These are phyloP conservation scores for Ajuga chamaepitys DNA, from an alignment of 257 asterid genomes.

Conservation along the genomic window DNA sequence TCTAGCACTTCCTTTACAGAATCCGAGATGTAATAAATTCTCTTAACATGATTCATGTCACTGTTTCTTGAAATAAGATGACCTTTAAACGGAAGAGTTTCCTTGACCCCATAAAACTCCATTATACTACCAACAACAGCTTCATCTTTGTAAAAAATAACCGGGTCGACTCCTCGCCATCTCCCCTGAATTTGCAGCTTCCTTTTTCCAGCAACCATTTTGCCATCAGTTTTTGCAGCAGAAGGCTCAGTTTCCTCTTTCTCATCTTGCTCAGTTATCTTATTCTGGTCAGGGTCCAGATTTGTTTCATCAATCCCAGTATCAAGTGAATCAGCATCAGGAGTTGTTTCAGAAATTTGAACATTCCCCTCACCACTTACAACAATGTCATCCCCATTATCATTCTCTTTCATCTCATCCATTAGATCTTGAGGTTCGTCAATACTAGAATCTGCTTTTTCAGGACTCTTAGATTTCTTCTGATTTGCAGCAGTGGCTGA, in stretches of 20 bases:
- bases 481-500: constrained; percentile 34
- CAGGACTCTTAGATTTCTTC: constrained; percentile 37
- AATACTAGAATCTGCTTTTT: constrained; percentile 22
- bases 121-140: constrained; percentile 44
- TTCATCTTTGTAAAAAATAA: constrained; percentile 72
- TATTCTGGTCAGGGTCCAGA: constrained; percentile 29
- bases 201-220: constrained; percentile 46
- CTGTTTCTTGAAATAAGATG: constrained; percentile 80
- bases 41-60: constrained; percentile 69
- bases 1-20: constrained; percentile 81
- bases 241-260: constrained; percentile 32
- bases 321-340: constrained; percentile 28
- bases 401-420: constrained; percentile 37
- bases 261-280: constrained; percentile 26
- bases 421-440: constrained; percentile 26
- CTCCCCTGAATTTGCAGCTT: constrained; percentile 83
- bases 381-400: constrained; percentile 24
- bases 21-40: constrained; percentile 72
- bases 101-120: constrained; percentile 83
- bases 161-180: constrained; percentile 96
- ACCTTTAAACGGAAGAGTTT: constrained; percentile 72
- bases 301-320: constrained; percentile 32
- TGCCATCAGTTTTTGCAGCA: constrained; percentile 27
- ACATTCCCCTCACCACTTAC: constrained; percentile 20
- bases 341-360: constrained; percentile 31